These are phyloP conservation scores for Suhomyces wounanorum DNA, from an alignment of 1,139 yeast species.

Conservation along the genomic window DNA sequence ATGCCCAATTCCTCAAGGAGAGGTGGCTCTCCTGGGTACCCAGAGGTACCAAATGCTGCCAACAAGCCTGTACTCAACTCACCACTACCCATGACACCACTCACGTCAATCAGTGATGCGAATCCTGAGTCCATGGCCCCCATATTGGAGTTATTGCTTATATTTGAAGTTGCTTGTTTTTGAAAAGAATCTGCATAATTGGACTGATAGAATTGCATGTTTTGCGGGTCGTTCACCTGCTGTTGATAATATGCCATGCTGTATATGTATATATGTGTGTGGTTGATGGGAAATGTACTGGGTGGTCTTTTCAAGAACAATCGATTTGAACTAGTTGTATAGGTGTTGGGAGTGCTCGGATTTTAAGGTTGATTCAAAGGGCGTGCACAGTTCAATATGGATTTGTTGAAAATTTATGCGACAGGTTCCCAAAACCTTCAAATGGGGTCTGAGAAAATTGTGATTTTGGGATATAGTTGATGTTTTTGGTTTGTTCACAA, in stretches of 20 bases:
- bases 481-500: too few relatives aligned
- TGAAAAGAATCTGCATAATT: slow-evolving; percentile 37
- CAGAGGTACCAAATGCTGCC: slow-evolving; percentile 92
- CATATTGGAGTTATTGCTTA: slow-evolving; percentile 21
- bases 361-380: slow-evolving; percentile 1
- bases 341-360: background rate
- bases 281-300: background rate
- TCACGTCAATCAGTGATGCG: slow-evolving; percentile 42
- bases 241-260: slow-evolving; percentile 46
- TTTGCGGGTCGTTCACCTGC: slow-evolving; percentile 37
- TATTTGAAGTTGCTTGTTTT: slow-evolving; percentile 19
- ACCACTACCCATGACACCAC: slow-evolving; percentile 52
- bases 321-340: background rate
- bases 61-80: slow-evolving; percentile 75
- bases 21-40: slow-evolving; percentile 94
- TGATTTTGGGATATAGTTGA: too few relatives aligned
- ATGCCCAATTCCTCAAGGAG: slow-evolving; percentile 90
- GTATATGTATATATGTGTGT: background rate
- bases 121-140: slow-evolving; percentile 47
- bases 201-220: slow-evolving; percentile 50
- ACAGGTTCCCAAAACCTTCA: background rate
- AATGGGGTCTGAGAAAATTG: too few relatives aligned
- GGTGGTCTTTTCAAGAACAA: background rate
- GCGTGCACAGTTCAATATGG: slow-evolving; percentile 8
- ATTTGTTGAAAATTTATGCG: background rate